Percentiles rank a stretch among this genome's conserved stretches.
These are phyloP conservation scores for Pseudogymnoascus sp. DNA, from an alignment of 2,329 filamentous ascomycete genomes.

Conservation along the genomic window DNA sequence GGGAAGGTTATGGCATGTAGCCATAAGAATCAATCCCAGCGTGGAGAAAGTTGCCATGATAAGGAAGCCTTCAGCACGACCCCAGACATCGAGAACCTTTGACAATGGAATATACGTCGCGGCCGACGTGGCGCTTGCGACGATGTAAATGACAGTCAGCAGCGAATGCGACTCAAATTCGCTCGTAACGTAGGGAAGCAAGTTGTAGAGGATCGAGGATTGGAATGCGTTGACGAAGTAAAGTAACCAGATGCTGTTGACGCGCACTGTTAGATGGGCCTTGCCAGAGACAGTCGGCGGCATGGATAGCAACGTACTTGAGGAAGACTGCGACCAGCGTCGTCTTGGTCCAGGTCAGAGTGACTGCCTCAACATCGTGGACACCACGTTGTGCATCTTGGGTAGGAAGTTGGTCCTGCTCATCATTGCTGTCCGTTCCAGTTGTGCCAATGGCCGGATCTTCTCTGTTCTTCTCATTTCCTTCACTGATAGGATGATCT, in stretches of 20 bases:
- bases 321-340: constrained; percentile 42
- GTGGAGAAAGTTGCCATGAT: constrained; percentile 47
- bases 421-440: not conserved
- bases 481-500: not conserved
- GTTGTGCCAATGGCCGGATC: not conserved
- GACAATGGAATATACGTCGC: constrained; percentile 59
- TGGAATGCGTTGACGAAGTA: constrained; percentile 39
- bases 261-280: not conserved
- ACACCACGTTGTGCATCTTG: constrained; percentile 34
- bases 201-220: constrained; percentile 27
- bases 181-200: constrained; percentile 24
- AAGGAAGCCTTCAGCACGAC: constrained; percentile 58
- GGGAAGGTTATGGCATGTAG: constrained; percentile 53
- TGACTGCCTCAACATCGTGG: constrained; percentile 45
- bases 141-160: constrained; percentile 44
- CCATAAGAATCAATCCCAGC: constrained; percentile 57
- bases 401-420: constrained; percentile 13
- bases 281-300: not conserved
- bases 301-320: constrained; percentile 32
- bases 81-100: constrained; percentile 63
- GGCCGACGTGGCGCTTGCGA: constrained; percentile 49
- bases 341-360: constrained; percentile 43
- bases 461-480: not conserved
- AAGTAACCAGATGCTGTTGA: constrained; percentile 39
- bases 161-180: constrained; percentile 22